phyloP scores from a whole-genome alignment of 2,329 filamentous ascomycete genomes.

The Neonectria magnoliae region DNA sequence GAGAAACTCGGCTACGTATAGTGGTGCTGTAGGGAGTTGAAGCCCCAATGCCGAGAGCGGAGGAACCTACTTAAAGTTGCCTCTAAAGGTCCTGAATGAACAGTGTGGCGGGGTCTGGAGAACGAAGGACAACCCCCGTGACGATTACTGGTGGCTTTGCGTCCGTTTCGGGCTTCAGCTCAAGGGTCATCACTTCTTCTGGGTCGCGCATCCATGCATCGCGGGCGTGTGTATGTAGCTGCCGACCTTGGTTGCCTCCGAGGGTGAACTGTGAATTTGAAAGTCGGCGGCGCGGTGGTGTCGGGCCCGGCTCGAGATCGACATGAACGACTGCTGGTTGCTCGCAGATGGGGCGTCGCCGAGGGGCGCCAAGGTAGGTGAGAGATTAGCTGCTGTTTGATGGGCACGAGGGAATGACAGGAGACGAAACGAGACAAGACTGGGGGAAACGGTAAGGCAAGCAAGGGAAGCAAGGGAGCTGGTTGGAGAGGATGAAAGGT shows the following conservation, averaged over 20 bases:
- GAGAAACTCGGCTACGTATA: neutral
- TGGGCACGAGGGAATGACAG: neutral
- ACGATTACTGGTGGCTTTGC: slow-evolving; percentile 12
- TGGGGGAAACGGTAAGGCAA: neutral
- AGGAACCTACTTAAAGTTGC: neutral
- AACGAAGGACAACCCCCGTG: slow-evolving; percentile 6
- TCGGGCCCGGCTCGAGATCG: slow-evolving; percentile 8
- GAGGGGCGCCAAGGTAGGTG: neutral
- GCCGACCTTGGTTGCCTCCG: neutral
- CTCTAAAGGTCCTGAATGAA: neutral
- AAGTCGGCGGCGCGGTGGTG: slow-evolving; percentile 5
- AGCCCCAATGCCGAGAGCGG: neutral
- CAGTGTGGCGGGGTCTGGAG: slow-evolving; percentile 14
- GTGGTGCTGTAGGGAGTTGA: too few relatives aligned
- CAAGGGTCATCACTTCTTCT: slow-evolving; percentile 3
- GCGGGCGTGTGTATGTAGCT: neutral
- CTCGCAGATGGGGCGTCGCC: neutral
- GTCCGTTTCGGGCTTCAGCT: slow-evolving; percentile 7
- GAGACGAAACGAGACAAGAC: slow-evolving; percentile 7
- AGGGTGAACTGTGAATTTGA: neutral
- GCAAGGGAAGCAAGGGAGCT: neutral
- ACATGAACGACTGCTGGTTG: neutral
- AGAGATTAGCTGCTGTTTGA: neutral
- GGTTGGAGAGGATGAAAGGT: neutral
- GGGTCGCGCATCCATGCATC: neutral